Evolutionary conservation across 176 grass and related monocot species (phyloP), one percentile per base, ranked within the genome.

Genomic region (Puccinellia tenuiflora): DNA sequence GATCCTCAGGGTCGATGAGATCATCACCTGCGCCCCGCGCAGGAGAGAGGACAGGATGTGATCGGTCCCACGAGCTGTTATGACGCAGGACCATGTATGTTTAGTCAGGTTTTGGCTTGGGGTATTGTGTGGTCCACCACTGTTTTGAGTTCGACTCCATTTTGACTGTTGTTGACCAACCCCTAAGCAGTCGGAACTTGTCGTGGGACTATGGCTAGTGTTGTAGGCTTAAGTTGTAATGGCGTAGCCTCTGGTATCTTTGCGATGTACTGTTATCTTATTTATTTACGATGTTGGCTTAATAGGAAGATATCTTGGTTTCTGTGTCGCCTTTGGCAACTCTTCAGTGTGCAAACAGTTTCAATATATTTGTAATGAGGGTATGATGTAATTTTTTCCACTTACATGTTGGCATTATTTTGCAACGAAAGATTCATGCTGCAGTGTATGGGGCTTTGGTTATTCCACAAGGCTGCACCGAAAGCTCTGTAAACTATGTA

Each of bases 1-100:
- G 84, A 86, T 90, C 51, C 88, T 90, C n/a, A 86, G 88, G 84
- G 88, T 90, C 0, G 88, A 90, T n/a, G 79, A 73, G 55, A 90
- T 90, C 79, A 83, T 90, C 48, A 90, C 84, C 47, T 79, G 79
- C 2, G 88, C 88, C 14, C 88, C 88, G 0, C 84, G 88, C 35
- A 78, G 79, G 68, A 90, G 84, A 86, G 88, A 90, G 79, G 88
- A 90, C 54, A 86, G 60, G 29, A 90, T 90, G 88, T 90, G 74
- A 86, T 74, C 1, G 62, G 81, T 74, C 24, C 26, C 60, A 12
- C 26, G 54, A 11, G 42, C 24, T 21, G 1, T 53, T 2, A 4
- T 17, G 7, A 72, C 45, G 16, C 20, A 56, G 80, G 11, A 9
- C 20, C n/a, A 5, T 55, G 37, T 81, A n/a, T 57, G 79, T 53